Evolutionary conservation across 768 basidiomycete genomes (phyloP), one percentile per base, ranked within the genome.

Genomic region (Tricholoma saponaceum): DNA sequence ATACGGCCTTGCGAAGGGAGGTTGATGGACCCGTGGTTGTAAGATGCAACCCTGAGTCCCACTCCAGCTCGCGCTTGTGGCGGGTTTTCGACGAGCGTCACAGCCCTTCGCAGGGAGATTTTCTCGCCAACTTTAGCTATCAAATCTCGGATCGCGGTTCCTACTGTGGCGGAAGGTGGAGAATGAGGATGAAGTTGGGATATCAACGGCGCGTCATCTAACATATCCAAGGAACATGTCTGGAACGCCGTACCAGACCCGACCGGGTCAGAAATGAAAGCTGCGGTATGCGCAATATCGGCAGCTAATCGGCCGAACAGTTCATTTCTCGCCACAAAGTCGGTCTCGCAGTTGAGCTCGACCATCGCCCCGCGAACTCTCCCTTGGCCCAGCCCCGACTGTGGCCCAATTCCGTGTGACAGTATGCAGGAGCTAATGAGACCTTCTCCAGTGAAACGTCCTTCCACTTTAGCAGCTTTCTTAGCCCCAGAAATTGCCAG

Each of bases 311-410:
- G 78, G 14, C 83, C 79, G 65, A 98, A 98, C 12, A 93, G 76
- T 57, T 87, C 83, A 64, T 92, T 95, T 61, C 91, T 76, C 22
- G 86, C 92, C 26, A 98, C 95, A 68, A 97, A 98, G 74, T 98
- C 95, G 53, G 95, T 97, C 75, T 98, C 95, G 75, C 95, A 98
- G 64, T 92, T 92, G 59, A 97, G 77, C 71, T 98, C 95, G 56
- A 98, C 76, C 82, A 97, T 89, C 18, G 89, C 86, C 10, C 90
- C 93, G 35, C 91, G 83, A 33, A 90, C 72, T 37, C 82, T 78
- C 1, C 79, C 79, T 18, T 69, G 70, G 6, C 72, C 70, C 35
- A 62, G 60, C 35, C 66, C 74, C 10, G 62, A 67, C 49, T 66
- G 69, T 32, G 73, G 61, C 16, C 77, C 78, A 20, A 74, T 72